Evolutionary conservation across 1,139 yeast genomes (phyloP), one percentile per base, ranked within the genome.

Genomic region (Scheffersomyces cryptocercus): DNA sequence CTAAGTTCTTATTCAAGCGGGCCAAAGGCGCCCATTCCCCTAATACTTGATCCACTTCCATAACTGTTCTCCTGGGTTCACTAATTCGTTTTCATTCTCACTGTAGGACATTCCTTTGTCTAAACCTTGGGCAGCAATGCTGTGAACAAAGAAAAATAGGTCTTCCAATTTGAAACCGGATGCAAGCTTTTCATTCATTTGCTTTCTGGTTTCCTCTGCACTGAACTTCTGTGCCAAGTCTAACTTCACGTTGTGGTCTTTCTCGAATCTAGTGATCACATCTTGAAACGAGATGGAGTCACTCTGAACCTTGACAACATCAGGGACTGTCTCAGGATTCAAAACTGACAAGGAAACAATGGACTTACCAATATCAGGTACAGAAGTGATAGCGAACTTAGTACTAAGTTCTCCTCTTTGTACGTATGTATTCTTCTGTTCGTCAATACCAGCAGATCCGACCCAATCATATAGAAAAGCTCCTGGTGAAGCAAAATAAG

Each of bases 11-110:
- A 13, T 13, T 13, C 14, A 13, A 13, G 3, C 3, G 14, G 14
- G 20, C 3, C 20, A 5, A 3, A 16, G 20, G 6, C 20, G n/a
- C 4, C 20, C 6, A 5, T 2, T 5, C 7, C 3, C 8, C 26
- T 48, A 53, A 41, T 38, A 68, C 43, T 61, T 66, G 15, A 58
- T 66, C 85, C 85, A 81, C 52, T 72, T 73, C 77, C 82, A 81
- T 39, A 74, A 53, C 2, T 65, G 58, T 58, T 77, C 77, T 15
- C 69, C 70, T 1, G 86, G 86, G 57, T 82, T 82, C 43, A 82
- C 68, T 32, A 76, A 53, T 52, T 81, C 85, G 43, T 73, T 70
- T 37, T 79, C 77, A 49, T 65, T 64, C 8, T 52, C 44, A 3
- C 49, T 47, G 29, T 59, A 54, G 47, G 61, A 51, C 15, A 64